Evolutionary conservation across 352 stramenopile species (phyloP).

Genomic region (Phytopythium kandeliae): DNA sequence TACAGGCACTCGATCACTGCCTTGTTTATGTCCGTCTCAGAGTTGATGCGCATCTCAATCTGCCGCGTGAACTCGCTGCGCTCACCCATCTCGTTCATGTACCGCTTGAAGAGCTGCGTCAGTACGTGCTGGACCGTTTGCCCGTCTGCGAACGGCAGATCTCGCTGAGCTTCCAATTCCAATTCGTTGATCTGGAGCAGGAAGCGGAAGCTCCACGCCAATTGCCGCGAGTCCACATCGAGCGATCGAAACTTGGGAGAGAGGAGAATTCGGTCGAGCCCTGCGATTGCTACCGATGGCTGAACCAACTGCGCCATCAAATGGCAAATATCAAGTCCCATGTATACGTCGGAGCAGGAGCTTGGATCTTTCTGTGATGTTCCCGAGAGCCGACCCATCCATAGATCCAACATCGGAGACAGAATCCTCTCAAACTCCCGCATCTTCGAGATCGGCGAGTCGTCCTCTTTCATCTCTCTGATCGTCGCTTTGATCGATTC

Average conservation of each 20-base stretch:
- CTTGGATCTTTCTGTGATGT: background rate
- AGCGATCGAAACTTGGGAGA: slow-evolving; percentile 26
- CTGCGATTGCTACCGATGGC: slow-evolving; percentile 26
- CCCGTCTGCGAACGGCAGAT: background rate
- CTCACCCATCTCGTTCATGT: slow-evolving; percentile 35
- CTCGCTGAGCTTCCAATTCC: slow-evolving; percentile 7
- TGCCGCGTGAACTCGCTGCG: slow-evolving; percentile 25
- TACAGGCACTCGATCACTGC: slow-evolving; percentile 42
- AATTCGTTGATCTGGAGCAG: slow-evolving; percentile 30
- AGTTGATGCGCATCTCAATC: slow-evolving; percentile 15
- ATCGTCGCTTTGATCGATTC: slow-evolving; percentile 19
- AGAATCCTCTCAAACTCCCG: slow-evolving; percentile 27
- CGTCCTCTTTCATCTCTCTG: slow-evolving; percentile 18
- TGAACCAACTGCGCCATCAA: slow-evolving; percentile 36
- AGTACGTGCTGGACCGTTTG: slow-evolving; percentile 6
- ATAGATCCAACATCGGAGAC: slow-evolving; percentile 22
- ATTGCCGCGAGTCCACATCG: slow-evolving; percentile 24
- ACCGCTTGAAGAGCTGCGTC: slow-evolving; percentile 29
- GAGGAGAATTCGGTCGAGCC: slow-evolving; percentile 27
- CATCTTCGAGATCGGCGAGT: slow-evolving; percentile 24
- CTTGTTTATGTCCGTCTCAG: slow-evolving; percentile 17
- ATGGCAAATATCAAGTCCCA: slow-evolving; percentile 37
- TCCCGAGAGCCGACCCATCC: slow-evolving; percentile 30
- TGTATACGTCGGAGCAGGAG: slow-evolving; percentile 22
- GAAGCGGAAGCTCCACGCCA: slow-evolving; percentile 43